Evolutionary conservation across 2,329 filamentous ascomycete genomes (phyloP).

Genomic region (Epichloe aotearoae): DNA sequence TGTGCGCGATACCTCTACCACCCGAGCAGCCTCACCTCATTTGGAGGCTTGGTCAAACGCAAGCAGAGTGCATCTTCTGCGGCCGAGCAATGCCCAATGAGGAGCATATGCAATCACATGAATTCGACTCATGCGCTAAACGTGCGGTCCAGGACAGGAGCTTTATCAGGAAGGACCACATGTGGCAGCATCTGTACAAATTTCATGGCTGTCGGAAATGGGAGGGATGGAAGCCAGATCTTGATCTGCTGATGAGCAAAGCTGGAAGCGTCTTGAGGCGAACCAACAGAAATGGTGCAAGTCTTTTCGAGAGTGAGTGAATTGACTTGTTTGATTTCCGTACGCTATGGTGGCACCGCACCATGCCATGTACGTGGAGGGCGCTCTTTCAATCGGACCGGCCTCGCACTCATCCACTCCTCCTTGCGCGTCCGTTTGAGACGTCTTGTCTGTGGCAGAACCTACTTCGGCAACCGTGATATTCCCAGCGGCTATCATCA

Average conservation of each 20-base stretch:
- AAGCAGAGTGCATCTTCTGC: slow-evolving; percentile 27
- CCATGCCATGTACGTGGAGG: no score
- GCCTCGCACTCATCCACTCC: no score
- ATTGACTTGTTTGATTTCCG: no score
- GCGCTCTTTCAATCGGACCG: no score
- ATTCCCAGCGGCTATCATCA: no score
- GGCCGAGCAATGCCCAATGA: slow-evolving; percentile 20
- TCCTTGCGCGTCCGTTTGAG: no score
- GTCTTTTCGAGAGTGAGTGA: no score
- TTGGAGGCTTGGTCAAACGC: slow-evolving; percentile 33
- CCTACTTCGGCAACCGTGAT: no score
- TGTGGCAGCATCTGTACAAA: slow-evolving; percentile 28
- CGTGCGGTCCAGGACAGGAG: slow-evolving; percentile 27
- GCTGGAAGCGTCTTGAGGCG: not conserved
- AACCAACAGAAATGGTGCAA: no score
- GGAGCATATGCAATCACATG: slow-evolving; percentile 25
- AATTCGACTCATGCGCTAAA: slow-evolving; percentile 36
- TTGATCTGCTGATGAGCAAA: slow-evolving; percentile 16
- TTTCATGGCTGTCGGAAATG: slow-evolving; percentile 31
- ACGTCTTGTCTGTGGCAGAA: no score
- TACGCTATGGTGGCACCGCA: no score
- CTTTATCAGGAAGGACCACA: slow-evolving; percentile 28
- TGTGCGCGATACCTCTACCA: slow-evolving; percentile 31
- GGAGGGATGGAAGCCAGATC: slow-evolving; percentile 34
- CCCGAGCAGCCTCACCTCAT: slow-evolving; percentile 28